Percentiles rank a stretch among this genome's conserved stretches.
These are phyloP conservation scores for Macadamia tetraphylla DNA, from an alignment of 164 flowering plant genomes.

Conservation along the genomic window DNA sequence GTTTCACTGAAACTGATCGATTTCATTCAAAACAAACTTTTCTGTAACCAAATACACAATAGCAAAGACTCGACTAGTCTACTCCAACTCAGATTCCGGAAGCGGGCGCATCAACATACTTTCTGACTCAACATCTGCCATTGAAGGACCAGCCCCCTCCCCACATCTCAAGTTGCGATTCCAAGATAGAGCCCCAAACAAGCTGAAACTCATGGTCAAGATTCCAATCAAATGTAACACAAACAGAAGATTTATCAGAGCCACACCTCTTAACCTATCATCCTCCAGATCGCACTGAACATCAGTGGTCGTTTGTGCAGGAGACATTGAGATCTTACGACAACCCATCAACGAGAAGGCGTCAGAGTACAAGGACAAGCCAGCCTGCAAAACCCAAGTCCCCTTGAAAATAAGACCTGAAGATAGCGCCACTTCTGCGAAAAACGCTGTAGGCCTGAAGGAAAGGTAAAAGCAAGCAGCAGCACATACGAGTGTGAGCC, in stretches of 20 bases:
- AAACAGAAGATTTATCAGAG: conserved; percentile 66
- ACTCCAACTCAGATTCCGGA: conserved; percentile 56
- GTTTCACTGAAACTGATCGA: conserved; percentile 1
- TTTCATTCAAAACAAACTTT: neutral
- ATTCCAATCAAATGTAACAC: conserved; percentile 46
- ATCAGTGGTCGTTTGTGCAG: conserved; percentile 19
- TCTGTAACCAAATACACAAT: conserved; percentile 8
- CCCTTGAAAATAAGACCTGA: conserved; percentile 57
- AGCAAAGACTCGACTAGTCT: conserved; percentile 16
- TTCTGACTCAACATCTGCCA: conserved; percentile 51
- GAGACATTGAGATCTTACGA: conserved; percentile 19
- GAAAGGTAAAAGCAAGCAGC: conserved; percentile 51
- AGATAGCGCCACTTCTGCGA: conserved; percentile 55
- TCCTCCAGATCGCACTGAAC: conserved; percentile 64
- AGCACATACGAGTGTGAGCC: conserved; percentile 50
- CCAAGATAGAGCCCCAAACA: conserved; percentile 43
- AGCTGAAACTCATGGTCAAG: conserved; percentile 25
- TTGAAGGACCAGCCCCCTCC: conserved; percentile 34
- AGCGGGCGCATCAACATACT: conserved; percentile 27
- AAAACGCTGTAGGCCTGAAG: conserved; percentile 43
- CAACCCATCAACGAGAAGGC: conserved; percentile 57
- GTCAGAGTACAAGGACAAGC: conserved; percentile 52
- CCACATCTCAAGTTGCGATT: conserved; percentile 37
- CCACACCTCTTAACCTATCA: conserved; percentile 57
- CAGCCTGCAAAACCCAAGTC: conserved; percentile 69